A percentile compares a stretch with the other conserved stretches of the same genome.
Conservation (phyloP, 257 asterid species). For the Fraxinus cuspidata region DNA sequence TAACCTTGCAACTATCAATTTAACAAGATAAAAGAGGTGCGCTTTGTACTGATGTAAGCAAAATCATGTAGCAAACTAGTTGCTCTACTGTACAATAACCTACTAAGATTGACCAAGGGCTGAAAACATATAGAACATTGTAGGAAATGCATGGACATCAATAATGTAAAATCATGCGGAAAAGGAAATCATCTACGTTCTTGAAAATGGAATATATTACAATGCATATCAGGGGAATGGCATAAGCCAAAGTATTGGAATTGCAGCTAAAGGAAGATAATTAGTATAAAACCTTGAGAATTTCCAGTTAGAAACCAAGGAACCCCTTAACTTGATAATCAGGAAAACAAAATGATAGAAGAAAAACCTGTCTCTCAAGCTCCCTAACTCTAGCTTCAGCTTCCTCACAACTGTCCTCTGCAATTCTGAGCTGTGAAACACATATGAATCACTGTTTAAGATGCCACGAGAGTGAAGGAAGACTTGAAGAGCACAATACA, state of each 20-base stretch:
- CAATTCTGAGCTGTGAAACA: slow-evolving; percentile 67
- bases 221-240: slow-evolving; percentile 1
- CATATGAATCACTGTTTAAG: slow-evolving; percentile 27
- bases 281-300: slow-evolving; percentile 16
- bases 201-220: slow-evolving; percentile 1
- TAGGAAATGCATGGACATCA: not conserved
- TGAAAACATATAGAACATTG: slow-evolving; percentile 11
- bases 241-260: not conserved
- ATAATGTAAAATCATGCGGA: not conserved
- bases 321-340: slow-evolving; percentile 8
- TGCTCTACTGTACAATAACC: slow-evolving; percentile 18
- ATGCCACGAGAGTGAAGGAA: slow-evolving; percentile 26
- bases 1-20: not conserved
- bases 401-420: slow-evolving; percentile 72
- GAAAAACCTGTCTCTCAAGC: slow-evolving; percentile 89
- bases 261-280: not conserved
- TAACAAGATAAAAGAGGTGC: not conserved
- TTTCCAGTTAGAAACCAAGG: slow-evolving; percentile 21
- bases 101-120: slow-evolving; percentile 1
- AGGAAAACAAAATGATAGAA: slow-evolving; percentile 22
- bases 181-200: not conserved
- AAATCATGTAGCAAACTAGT: slow-evolving; percentile 16
- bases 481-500: not conserved
- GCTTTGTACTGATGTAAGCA: slow-evolving; percentile 17
- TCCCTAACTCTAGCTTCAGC: slow-evolving; percentile 93